These are phyloP conservation scores for Paracamarosporium sp. DNA, from an alignment of 2,329 filamentous ascomycete genomes.

Conservation along the genomic window DNA sequence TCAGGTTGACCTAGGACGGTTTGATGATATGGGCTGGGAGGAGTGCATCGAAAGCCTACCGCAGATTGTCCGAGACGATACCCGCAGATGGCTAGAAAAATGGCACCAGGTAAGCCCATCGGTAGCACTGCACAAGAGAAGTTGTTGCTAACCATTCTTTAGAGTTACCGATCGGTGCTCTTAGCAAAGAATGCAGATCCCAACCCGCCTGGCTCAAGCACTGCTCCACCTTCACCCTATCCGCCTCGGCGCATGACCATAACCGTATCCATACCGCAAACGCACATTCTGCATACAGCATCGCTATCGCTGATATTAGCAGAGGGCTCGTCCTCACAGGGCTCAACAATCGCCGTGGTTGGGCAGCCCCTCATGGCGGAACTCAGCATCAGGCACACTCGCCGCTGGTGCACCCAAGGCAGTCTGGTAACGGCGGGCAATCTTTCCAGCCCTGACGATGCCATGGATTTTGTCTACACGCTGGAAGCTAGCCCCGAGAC, in stretches of 20 bases:
- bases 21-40: slow-evolving; percentile 62
- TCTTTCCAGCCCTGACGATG: slow-evolving; percentile 42
- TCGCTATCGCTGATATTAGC: slow-evolving; percentile 64
- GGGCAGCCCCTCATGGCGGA: slow-evolving; percentile 72
- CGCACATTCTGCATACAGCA: slow-evolving; percentile 83
- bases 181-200: slow-evolving; percentile 20
- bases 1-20: slow-evolving; percentile 59
- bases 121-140: not conserved
- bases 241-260: slow-evolving; percentile 75
- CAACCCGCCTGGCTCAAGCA: slow-evolving; percentile 10
- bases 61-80: slow-evolving; percentile 48
- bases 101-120: slow-evolving; percentile 62
- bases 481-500: slow-evolving; percentile 74
- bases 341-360: slow-evolving; percentile 56
- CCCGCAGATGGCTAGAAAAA: slow-evolving; percentile 59
- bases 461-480: slow-evolving; percentile 83
- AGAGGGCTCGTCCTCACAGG: slow-evolving; percentile 30
- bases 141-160: slow-evolving; percentile 20
- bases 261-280: slow-evolving; percentile 84
- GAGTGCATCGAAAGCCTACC: slow-evolving; percentile 60
- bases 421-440: slow-evolving; percentile 34
- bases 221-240: slow-evolving; percentile 36
- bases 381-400: slow-evolving; percentile 64
- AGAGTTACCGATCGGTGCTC: slow-evolving; percentile 34
- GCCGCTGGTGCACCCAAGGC: slow-evolving; percentile 55